Evolutionary conservation across 768 basidiomycete species (phyloP), one percentile per base, ranked within the genome.

Genomic region (Psilocybe sp.): DNA sequence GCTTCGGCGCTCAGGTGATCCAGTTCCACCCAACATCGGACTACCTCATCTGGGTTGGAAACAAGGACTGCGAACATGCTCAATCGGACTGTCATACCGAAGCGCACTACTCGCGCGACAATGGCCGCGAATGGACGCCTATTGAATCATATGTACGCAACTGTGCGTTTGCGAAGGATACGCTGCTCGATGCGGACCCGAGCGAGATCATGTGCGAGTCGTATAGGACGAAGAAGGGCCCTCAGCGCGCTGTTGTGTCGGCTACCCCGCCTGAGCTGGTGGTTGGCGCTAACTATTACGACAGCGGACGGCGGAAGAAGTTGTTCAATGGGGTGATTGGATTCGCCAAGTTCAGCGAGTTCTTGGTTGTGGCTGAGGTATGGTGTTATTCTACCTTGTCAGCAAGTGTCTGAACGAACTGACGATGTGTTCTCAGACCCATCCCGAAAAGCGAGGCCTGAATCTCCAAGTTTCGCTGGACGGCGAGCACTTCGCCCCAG

Each of bases 271-370:
- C 98, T 46, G 80, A 95, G 64, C 74, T 98, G 39, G 77, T 95
- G 19, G 80, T 82, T 11, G 96, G 97, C 0, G 65, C 74, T 10
- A 74, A 84, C 48, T 98, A 82, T 71, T 98, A 84, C 63, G 55
- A 55, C 41, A 81, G 77, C 54, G 16, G 18, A 11, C 20, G 12
- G 37, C 87, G 83, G 74, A 82, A 72, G 53, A 88, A 80, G 63
- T 65, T 97, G 16, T 99, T 98, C 60, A 81, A 91, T 40, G 75
- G 83, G 38, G 85, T 99, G 47, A 92, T 93, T 56, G 97, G 97
- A 6, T 98, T 95, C 71, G 87, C 97, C 0, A 95, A 93, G 70
- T 99, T 99, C 68, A 92, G 92, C 0, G 92, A 99, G 71, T 99
- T 89, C 65, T 76, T 98, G 64, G 84, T 98, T 40, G 96, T 98